Conservation (phyloP, 2,329 filamentous ascomycete genomes). For the Pestalotiopsis sp. region DNA sequence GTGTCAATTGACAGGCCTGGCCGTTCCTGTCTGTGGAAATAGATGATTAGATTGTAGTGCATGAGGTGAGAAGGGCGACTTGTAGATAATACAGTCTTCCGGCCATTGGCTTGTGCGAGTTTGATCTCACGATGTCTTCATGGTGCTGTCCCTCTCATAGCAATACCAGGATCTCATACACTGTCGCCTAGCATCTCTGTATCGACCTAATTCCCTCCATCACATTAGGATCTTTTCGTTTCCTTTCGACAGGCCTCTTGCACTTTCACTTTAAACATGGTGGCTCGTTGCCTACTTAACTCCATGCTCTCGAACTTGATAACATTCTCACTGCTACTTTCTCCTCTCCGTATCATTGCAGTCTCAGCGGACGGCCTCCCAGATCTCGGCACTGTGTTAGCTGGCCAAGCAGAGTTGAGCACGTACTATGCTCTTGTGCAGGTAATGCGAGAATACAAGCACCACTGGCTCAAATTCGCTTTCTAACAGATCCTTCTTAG, state of each 20-base stretch:
- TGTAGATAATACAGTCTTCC: neutral
- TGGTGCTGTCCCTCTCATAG: neutral
- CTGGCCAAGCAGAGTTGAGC: slow-evolving; percentile 41
- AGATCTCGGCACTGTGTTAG: slow-evolving; percentile 43
- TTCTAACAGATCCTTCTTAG: slow-evolving; percentile 26
- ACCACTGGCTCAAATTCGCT: neutral
- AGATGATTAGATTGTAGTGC: neutral
- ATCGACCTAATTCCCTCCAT: too few relatives aligned
- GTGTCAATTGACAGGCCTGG: neutral
- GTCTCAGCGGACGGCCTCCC: slow-evolving; percentile 17
- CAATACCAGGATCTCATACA: too few relatives aligned
- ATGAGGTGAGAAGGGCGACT: neutral
- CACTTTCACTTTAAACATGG: neutral
- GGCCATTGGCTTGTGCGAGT: neutral
- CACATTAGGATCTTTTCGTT: too few relatives aligned
- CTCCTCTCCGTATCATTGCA: neutral
- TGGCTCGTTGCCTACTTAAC: neutral
- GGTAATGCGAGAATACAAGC: slow-evolving; percentile 25
- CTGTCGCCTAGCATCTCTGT: too few relatives aligned
- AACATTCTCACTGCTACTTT: neutral
- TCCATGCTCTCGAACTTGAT: neutral
- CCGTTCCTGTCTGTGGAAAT: neutral
- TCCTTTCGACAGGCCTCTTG: too few relatives aligned
- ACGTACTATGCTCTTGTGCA: slow-evolving; percentile 47
- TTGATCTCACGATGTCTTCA: neutral